Percentiles rank a stretch among this genome's conserved stretches.
Evolutionary conservation across 352 stramenopile genomes (phyloP).

Genomic region (Pythium inflatum): DNA sequence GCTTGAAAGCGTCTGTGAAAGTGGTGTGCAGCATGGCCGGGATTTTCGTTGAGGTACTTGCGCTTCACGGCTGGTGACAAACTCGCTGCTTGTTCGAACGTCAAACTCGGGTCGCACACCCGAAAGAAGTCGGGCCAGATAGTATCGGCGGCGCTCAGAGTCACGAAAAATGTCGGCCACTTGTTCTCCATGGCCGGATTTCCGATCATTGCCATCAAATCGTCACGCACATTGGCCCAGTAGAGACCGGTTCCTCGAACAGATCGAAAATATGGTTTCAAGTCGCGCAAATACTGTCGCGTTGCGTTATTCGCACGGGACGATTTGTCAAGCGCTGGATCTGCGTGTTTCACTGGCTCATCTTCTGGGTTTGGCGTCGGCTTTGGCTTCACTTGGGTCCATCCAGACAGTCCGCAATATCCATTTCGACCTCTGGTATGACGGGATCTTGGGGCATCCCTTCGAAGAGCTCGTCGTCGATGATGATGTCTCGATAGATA

Average conservation of each 20-base stretch:
- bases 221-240: conserved; percentile 26
- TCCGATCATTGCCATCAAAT: conserved; percentile 12
- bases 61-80: background rate
- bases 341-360: too few relatives aligned
- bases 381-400: too few relatives aligned
- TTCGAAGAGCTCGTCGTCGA: too few relatives aligned
- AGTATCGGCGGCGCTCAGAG: conserved; percentile 38
- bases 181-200: background rate
- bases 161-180: background rate
- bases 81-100: background rate
- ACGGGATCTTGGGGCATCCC: too few relatives aligned
- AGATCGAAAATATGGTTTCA: conserved; percentile 29
- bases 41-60: background rate
- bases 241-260: conserved; percentile 32
- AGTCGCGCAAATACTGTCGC: too few relatives aligned
- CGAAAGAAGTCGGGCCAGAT: conserved; percentile 34
- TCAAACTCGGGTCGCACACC: conserved; percentile 1
- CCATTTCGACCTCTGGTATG: too few relatives aligned
- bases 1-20: conserved; percentile 31
- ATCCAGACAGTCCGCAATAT: too few relatives aligned
- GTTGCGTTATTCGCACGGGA: too few relatives aligned
- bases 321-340: too few relatives aligned
- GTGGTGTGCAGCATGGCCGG: conserved; percentile 8
- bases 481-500: too few relatives aligned
- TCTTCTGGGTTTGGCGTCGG: too few relatives aligned